Evolutionary conservation across 192 early-diverging fungal genomes (phyloP).

Genomic region (Podila minutissima): DNA sequence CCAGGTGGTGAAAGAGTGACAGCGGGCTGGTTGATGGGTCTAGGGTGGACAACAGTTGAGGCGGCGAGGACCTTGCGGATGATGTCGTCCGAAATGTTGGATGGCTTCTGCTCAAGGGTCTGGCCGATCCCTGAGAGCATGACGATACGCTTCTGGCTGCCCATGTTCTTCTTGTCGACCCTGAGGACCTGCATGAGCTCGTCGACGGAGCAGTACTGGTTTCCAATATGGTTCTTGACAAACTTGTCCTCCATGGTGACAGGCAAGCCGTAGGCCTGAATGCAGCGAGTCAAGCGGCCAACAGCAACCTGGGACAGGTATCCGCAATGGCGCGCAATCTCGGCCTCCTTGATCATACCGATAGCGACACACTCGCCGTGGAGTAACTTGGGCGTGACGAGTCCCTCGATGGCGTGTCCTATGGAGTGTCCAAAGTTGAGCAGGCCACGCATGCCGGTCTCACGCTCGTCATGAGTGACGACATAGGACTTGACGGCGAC

Average conservation of each 20-base stretch:
- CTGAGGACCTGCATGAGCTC: slow-evolving; percentile 90
- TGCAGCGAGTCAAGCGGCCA: slow-evolving; percentile 84
- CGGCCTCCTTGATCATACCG: slow-evolving; percentile 95
- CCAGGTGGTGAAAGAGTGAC: slow-evolving; percentile 84
- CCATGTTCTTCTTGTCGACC: slow-evolving; percentile 97
- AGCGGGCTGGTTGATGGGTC: slow-evolving; percentile 28
- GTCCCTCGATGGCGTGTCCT: slow-evolving; percentile 96
- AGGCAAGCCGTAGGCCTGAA: slow-evolving; percentile 89
- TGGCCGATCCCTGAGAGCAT: slow-evolving; percentile 86
- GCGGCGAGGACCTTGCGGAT: slow-evolving; percentile 87
- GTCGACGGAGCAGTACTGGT: slow-evolving; percentile 77
- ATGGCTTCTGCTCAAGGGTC: slow-evolving; percentile 85
- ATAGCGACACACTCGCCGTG: slow-evolving; percentile 98
- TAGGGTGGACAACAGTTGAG: slow-evolving; percentile 73
- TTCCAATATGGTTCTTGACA: slow-evolving; percentile 69
- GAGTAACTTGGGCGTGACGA: slow-evolving; percentile 87
- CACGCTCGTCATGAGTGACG: slow-evolving; percentile 95
- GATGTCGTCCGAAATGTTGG: slow-evolving; percentile 82
- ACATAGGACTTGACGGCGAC: slow-evolving; percentile 94
- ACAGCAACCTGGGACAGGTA: slow-evolving; percentile 87
- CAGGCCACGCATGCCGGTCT: slow-evolving; percentile 91
- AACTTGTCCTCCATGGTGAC: slow-evolving; percentile 84
- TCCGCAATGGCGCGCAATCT: slow-evolving; percentile 90
- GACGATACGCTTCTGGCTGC: slow-evolving; percentile 91
- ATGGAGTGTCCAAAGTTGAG: slow-evolving; percentile 98